These are phyloP conservation scores for Chaetomium sp. DNA, from an alignment of 2,329 filamentous ascomycete species.

Conservation along the genomic window DNA sequence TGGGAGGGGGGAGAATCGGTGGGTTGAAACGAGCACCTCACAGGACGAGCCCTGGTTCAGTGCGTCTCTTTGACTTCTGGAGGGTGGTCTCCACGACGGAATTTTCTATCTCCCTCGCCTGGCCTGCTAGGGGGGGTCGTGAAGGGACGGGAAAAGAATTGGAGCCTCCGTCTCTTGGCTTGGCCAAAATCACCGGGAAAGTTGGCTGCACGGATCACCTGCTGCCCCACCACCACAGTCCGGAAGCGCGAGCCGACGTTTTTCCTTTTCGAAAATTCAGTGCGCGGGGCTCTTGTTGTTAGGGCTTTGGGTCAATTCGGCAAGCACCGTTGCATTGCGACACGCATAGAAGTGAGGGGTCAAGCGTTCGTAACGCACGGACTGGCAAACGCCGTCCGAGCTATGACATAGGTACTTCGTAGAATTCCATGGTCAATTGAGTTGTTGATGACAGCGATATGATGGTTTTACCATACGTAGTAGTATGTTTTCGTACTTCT, in stretches of 20 bases:
- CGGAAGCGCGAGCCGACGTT: slow-evolving; percentile 8
- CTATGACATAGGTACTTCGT: too few species aligned
- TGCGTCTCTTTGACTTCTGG: slow-evolving; percentile 15
- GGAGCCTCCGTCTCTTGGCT: slow-evolving; percentile 9
- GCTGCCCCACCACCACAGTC: slow-evolving; percentile 11
- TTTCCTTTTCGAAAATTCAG: slow-evolving; percentile 23
- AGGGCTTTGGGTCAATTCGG: slow-evolving; percentile 14
- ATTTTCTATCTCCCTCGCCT: slow-evolving; percentile 15
- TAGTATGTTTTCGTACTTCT: too few species aligned
- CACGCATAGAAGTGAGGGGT: neutral
- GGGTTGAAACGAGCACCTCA: slow-evolving; percentile 16
- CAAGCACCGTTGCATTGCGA: slow-evolving; percentile 3
- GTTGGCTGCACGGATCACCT: slow-evolving; percentile 17
- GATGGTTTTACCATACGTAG: too few species aligned
- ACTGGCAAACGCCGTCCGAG: too few species aligned
- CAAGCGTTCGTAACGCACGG: too few species aligned
- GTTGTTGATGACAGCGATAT: too few species aligned
- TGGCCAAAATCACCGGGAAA: slow-evolving; percentile 1
- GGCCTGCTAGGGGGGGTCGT: neutral
- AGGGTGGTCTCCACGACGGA: slow-evolving; percentile 12
- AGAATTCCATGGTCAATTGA: too few species aligned
- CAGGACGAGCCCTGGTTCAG: slow-evolving; percentile 18
- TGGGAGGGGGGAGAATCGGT: slow-evolving; percentile 13
- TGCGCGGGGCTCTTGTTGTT: slow-evolving; percentile 19
- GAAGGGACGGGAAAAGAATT: slow-evolving; percentile 15